Percentiles rank a stretch among this genome's conserved stretches.
Evolutionary conservation across 495 filamentous ascomycete species (phyloP).

Genomic region (Aspergillus carlsbadensis): DNA sequence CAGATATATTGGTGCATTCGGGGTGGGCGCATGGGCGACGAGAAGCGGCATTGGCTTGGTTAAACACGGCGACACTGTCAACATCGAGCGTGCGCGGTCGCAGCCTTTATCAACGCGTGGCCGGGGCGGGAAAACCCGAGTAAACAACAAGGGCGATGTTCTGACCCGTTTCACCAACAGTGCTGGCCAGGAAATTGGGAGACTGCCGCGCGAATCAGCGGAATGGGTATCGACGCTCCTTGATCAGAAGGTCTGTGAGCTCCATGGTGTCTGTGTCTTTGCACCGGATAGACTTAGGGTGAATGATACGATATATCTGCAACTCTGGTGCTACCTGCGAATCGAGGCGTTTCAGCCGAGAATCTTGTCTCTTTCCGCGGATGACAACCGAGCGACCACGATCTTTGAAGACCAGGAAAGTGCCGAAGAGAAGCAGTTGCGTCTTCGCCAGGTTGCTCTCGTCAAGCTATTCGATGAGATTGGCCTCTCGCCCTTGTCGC

Average conservation of each 20-base stretch:
- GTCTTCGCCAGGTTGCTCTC: conserved; percentile 82
- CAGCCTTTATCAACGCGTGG: conserved; percentile 56
- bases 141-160: conserved; percentile 66
- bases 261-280: conserved; percentile 88
- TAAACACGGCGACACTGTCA: conserved; percentile 73
- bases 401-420: conserved; percentile 84
- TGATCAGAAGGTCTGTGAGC: conserved; percentile 85
- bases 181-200: conserved; percentile 77
- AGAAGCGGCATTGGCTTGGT: conserved; percentile 72
- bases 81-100: conserved; percentile 82
- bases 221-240: conserved; percentile 91
- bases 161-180: conserved; percentile 90
- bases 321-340: conserved; percentile 77
- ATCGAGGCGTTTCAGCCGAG: conserved; percentile 66
- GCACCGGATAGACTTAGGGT: conserved; percentile 80
- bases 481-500: conserved; percentile 69
- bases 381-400: conserved; percentile 70
- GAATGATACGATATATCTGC: conserved; percentile 90
- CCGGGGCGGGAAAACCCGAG: conserved; percentile 48
- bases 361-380: conserved; percentile 51
- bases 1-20: conserved; percentile 89
- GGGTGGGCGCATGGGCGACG: conserved; percentile 91
- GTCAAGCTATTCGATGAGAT: conserved; percentile 90
- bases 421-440: conserved; percentile 76
- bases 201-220: conserved; percentile 87